Conservation (phyloP, 2,329 filamentous ascomycete genomes). For the Cordyceps pruinosa region DNA sequence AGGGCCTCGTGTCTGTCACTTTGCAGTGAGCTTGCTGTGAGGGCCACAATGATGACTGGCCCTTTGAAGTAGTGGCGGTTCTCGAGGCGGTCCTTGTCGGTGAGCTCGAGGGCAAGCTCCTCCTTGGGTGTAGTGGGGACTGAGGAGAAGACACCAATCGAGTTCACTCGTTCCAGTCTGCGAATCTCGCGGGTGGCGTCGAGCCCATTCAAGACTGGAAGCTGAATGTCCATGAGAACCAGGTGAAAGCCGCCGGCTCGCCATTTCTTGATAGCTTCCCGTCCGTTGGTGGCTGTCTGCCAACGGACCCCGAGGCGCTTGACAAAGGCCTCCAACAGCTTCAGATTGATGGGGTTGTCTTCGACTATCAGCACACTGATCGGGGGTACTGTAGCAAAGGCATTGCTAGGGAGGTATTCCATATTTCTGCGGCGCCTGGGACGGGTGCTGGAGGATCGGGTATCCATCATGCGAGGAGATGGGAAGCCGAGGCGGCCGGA, state of each 20-base stretch:
- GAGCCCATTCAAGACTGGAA: slow-evolving; percentile 92
- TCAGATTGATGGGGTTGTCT: slow-evolving; percentile 96
- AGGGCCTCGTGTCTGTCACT: slow-evolving; percentile 92
- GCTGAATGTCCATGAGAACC: slow-evolving; percentile 96
- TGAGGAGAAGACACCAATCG: slow-evolving; percentile 84
- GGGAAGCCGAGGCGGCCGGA: slow-evolving; percentile 46
- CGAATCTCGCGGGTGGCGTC: slow-evolving; percentile 94
- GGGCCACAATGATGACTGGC: slow-evolving; percentile 92
- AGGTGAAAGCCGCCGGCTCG: slow-evolving; percentile 86
- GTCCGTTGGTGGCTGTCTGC: slow-evolving; percentile 94
- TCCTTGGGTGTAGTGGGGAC: slow-evolving; percentile 48
- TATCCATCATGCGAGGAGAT: slow-evolving; percentile 41
- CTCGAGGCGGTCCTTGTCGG: slow-evolving; percentile 61
- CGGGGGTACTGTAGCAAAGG: slow-evolving; percentile 80
- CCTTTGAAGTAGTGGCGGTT: slow-evolving; percentile 78
- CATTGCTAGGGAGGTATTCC: slow-evolving; percentile 42
- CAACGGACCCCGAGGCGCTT: slow-evolving; percentile 92
- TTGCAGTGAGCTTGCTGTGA: slow-evolving; percentile 90
- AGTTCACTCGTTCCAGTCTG: slow-evolving; percentile 80
- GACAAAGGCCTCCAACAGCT: slow-evolving; percentile 89
- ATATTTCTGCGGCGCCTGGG: slow-evolving; percentile 45
- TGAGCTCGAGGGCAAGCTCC: slow-evolving; percentile 38
- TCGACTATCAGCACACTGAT: slow-evolving; percentile 98
- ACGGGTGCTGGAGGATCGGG: slow-evolving; percentile 37
- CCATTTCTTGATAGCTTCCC: slow-evolving; percentile 92